Conservation (phyloP, 2,329 filamentous ascomycete species). For the Gyromitra esculenta region DNA sequence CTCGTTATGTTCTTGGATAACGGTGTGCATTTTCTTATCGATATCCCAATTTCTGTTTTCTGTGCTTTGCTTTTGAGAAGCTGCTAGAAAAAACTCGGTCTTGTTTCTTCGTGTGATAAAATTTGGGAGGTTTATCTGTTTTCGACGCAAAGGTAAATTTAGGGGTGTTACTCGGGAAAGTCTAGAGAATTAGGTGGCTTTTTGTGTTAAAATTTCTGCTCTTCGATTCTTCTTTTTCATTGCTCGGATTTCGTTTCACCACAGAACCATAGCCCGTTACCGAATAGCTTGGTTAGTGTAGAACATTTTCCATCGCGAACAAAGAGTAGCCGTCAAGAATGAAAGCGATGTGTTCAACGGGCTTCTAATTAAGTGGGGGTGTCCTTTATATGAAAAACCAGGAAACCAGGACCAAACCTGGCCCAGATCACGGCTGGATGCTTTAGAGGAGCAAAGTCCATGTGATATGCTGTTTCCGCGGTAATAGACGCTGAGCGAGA, state of each 20-base stretch:
- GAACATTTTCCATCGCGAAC: background rate
- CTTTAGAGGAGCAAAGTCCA: slow-evolving; percentile 19
- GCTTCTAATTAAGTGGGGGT: slow-evolving; percentile 15
- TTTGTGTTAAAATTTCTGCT: slow-evolving; percentile 15
- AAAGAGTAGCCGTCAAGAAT: background rate
- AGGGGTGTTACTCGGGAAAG: slow-evolving; percentile 36
- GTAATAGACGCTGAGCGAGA: slow-evolving; percentile 1
- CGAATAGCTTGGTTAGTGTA: slow-evolving; percentile 11
- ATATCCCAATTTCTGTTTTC: slow-evolving; percentile 34
- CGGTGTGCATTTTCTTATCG: slow-evolving; percentile 32
- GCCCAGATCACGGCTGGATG: background rate
- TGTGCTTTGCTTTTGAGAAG: slow-evolving; percentile 19
- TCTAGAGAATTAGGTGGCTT: slow-evolving; percentile 41
- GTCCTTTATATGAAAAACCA: slow-evolving; percentile 21
- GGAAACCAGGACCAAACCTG: background rate
- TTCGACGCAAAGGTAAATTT: slow-evolving; percentile 35
- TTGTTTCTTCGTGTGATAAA: slow-evolving; percentile 23
- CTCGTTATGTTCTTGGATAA: slow-evolving; percentile 10
- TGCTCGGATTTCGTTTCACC: background rate
- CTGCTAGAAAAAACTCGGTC: slow-evolving; percentile 19
- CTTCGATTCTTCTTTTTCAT: slow-evolving; percentile 15
- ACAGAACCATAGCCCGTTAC: background rate
- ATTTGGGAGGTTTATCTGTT: slow-evolving; percentile 31
- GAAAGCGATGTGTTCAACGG: background rate
- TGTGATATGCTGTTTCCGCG: slow-evolving; percentile 17